These are phyloP conservation scores for Vitis hybrid DNA, from an alignment of 177 flowering plant genomes.

Conservation along the genomic window DNA sequence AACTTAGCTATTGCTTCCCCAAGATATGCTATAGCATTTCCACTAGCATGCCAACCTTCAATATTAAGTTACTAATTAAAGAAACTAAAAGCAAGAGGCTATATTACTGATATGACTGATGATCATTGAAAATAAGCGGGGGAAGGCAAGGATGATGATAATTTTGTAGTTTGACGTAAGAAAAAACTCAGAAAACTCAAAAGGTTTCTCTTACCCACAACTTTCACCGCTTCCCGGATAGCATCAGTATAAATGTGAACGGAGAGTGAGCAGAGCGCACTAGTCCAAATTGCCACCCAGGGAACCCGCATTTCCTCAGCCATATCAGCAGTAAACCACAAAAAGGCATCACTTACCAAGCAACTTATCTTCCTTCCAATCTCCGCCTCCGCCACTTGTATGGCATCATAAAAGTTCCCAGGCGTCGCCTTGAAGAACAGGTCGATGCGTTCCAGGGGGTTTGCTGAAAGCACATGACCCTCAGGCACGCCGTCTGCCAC, in stretches of 20 bases:
- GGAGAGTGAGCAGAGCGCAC: slow-evolving; percentile 2
- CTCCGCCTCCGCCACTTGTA: slow-evolving; percentile 6
- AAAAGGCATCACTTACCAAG: slow-evolving; percentile 13
- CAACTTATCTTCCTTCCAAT: slow-evolving; percentile 2
- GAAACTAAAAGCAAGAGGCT: too few relatives aligned
- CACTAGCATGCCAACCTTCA: too few relatives aligned
- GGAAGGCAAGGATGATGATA: too few relatives aligned
- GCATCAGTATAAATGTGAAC: slow-evolving; percentile 14
- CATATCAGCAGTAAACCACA: background rate
- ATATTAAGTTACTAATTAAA: too few relatives aligned
- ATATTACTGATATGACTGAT: too few relatives aligned
- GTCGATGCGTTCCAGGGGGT: slow-evolving; percentile 8
- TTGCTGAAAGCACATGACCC: background rate
- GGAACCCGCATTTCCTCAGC: slow-evolving; percentile 6
- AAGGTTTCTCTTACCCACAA: too few relatives aligned
- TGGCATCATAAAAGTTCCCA: background rate
- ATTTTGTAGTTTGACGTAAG: too few relatives aligned
- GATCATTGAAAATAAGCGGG: too few relatives aligned
- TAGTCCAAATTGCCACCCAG: slow-evolving; percentile 10
- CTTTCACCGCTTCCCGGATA: background rate
- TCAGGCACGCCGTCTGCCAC: slow-evolving; percentile 11
- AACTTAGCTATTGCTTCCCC: too few relatives aligned
- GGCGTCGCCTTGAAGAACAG: slow-evolving; percentile 2
- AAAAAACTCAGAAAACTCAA: too few relatives aligned
- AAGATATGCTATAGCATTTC: too few relatives aligned